A percentile compares a stretch with the other conserved stretches of the same genome.
Conservation (phyloP, 108 stramenopile genomes). For the Skeletonema tropicum region DNA sequence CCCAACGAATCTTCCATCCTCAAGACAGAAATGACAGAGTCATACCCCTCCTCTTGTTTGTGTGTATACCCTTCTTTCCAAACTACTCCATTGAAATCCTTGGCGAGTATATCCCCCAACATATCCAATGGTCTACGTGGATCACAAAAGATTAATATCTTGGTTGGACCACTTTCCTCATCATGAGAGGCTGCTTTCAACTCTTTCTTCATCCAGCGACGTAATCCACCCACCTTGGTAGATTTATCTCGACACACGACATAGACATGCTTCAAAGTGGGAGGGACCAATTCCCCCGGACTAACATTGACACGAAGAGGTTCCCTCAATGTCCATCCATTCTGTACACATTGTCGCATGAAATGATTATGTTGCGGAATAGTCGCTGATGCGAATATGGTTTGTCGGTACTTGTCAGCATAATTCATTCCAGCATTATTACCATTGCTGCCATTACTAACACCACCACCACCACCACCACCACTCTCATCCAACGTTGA, state of each 20-base stretch:
- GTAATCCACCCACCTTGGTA: conserved; percentile 77
- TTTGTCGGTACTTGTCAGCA: conserved; percentile 68
- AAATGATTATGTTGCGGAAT: conserved; percentile 94
- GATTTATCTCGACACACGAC: conserved; percentile 70
- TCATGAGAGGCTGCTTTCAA: neutral
- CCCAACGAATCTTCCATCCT: conserved; percentile 70
- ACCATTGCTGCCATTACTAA: neutral
- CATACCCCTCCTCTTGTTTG: conserved; percentile 24
- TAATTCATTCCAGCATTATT: neutral
- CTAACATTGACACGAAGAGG: conserved; percentile 78
- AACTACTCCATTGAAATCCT: conserved; percentile 51
- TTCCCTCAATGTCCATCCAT: conserved; percentile 88
- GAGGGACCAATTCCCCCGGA: conserved; percentile 85
- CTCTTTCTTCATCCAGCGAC: conserved; percentile 72
- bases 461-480: too few relatives aligned
- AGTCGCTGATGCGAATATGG: conserved; percentile 94
- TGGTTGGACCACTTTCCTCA: conserved; percentile 23
- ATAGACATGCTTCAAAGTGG: conserved; percentile 82
- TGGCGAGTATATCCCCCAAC: conserved; percentile 65
- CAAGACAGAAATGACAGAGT: conserved; percentile 62
- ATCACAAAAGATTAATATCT: conserved; percentile 81
- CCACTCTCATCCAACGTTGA: neutral
- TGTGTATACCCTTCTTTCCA: conserved; percentile 52
- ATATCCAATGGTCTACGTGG: conserved; percentile 71
- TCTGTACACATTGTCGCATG: conserved; percentile 79